Percentiles rank a stretch among this genome's conserved stretches.
These are phyloP conservation scores for Protomyces lactucae-debilis DNA, from an alignment of 1,139 yeast genomes.

Conservation along the genomic window DNA sequence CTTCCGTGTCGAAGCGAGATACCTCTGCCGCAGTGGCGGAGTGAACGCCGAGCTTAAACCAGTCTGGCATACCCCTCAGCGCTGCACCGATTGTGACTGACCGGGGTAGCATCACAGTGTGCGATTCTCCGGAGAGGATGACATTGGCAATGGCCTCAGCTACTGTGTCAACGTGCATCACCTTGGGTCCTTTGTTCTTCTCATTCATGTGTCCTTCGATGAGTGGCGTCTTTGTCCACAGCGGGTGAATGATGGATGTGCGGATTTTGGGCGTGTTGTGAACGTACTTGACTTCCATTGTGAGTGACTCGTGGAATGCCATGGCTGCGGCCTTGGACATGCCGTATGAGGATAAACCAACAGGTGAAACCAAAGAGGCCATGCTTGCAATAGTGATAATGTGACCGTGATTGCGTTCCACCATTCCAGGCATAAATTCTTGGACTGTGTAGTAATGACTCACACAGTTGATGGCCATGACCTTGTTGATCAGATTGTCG, in stretches of 20 bases:
- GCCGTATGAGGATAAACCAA: conserved; percentile 56
- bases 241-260: conserved; percentile 17
- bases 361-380: conserved; percentile 51
- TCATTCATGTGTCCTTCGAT: conserved; percentile 18
- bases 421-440: conserved; percentile 68
- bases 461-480: conserved; percentile 62
- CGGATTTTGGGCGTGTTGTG: conserved; percentile 53
- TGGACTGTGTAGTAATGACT: conserved; percentile 69
- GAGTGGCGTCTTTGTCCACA: conserved; percentile 24
- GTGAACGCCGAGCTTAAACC: conserved; percentile 14
- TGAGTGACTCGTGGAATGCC: conserved; percentile 76
- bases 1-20: conserved; percentile 12
- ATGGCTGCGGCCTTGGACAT: conserved; percentile 84
- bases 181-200: conserved; percentile 15
- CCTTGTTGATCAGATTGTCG: conserved; percentile 38
- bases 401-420: conserved; percentile 57
- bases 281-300: conserved; percentile 64
- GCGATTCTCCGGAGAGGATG: conserved; percentile 14
- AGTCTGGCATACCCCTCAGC: conserved; percentile 17
- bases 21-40: conserved; percentile 6
- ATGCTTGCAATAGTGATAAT: conserved; percentile 81
- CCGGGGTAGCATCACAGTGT: conserved; percentile 15
- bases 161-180: conserved; percentile 26
- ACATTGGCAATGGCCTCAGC: conserved; percentile 19
- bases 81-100: conserved; percentile 13